A percentile compares a stretch with the other conserved stretches of the same genome.
Conservation (phyloP, 139 green algal species). For the Mychonastes homosphaera region DNA sequence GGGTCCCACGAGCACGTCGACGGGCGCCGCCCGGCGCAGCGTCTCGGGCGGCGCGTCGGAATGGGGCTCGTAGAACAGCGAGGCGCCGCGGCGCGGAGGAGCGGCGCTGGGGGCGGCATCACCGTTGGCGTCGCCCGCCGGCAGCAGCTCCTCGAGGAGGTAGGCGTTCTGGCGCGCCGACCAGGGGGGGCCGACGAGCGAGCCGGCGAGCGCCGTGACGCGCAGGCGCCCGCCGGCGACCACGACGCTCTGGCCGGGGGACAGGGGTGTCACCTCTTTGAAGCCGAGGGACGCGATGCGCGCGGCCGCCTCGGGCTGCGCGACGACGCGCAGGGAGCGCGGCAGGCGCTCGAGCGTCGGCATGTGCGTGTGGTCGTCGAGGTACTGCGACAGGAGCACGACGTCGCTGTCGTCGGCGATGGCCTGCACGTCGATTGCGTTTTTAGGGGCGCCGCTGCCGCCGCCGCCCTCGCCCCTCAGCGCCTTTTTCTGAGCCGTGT, state of each 20-base stretch:
- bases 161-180: slow-evolving; percentile 59
- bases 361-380: slow-evolving; percentile 70
- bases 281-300: slow-evolving; percentile 52
- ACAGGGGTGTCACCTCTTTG: slow-evolving; percentile 40
- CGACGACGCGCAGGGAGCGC: slow-evolving; percentile 50
- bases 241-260: slow-evolving; percentile 37
- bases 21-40: neutral
- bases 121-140: neutral
- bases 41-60: neutral
- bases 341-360: slow-evolving; percentile 55
- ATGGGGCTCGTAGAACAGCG: slow-evolving; percentile 67
- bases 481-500: slow-evolving; percentile 49
- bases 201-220: slow-evolving; percentile 48
- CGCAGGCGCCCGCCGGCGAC: slow-evolving; percentile 38
- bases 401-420: slow-evolving; percentile 48
- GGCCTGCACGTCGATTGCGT: slow-evolving; percentile 36
- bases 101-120: neutral
- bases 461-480: slow-evolving; percentile 13
- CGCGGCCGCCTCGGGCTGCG: slow-evolving; percentile 43
- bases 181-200: slow-evolving; percentile 73
- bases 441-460: no score
- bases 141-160: slow-evolving; percentile 39
- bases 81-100: neutral
- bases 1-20: neutral
- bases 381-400: slow-evolving; percentile 53